Base-by-base conservation (phyloP, 2,329 filamentous ascomycete species). In the Westerdykella ornata region DNA sequence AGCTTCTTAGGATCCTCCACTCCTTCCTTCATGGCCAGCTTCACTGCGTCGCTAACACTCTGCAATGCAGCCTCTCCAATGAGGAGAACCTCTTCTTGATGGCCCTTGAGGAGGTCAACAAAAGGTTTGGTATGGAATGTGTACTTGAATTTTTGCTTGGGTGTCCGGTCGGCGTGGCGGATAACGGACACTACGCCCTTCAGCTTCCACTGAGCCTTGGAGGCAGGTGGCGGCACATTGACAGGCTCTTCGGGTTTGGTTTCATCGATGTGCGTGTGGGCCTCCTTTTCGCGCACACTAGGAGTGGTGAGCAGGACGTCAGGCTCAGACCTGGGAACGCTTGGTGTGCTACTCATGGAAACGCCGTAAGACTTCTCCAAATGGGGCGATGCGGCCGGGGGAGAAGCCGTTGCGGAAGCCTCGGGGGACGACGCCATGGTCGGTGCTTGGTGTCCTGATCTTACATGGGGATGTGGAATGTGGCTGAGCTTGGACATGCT, bases 101-200 rank as follows among this genome's bases (percentile, higher is more conserved):
- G 90, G 0, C 92, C 92, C 62, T 90, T 94, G 32, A 98, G 77
- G 3, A 98, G 74, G 49, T 94, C 86, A 48, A 98, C 89, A 59
- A 98, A 98, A 0, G 92, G 92, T 48, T 89, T 87, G 0, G 88
- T 94, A 60, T 98, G 92, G 56, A 98, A 97, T 0, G 92, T 98
- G 58, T 97, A 98, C 64, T 98, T 98, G 74, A 96, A 96, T 64
- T 98, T 98, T 59, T 98, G 92, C 69, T 98, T 98, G 2, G 92
- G 92, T 1, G 92, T 98, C 42, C 92, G 84, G 68, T 98, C 92
- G 2, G 94, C 94, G 66, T 98, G 92, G 19, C 92, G 81, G 51
- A 98, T 88, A 13, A 98, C 92, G 2, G 89, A 90, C 0, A 98
- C 90, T 69, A 98, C 89, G 11, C 92, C 92, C 68, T 98, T 98